A percentile compares a stretch with the other conserved stretches of the same genome.
Evolutionary conservation across 1,284 basidiomycete genomes (phyloP).

Genomic region (Microbotryomycetes sp.): DNA sequence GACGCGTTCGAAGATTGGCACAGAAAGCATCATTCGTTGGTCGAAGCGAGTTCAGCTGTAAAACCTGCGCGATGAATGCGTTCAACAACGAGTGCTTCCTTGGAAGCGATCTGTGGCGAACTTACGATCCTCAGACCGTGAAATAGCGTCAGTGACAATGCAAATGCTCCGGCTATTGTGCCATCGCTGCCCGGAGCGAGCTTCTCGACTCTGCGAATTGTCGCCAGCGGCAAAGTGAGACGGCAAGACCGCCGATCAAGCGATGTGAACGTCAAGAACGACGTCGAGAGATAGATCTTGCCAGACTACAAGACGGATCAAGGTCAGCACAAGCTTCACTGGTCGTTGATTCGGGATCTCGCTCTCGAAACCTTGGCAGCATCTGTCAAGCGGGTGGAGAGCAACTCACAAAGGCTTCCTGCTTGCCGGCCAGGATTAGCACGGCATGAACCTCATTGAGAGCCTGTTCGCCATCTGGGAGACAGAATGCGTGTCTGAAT

Average conservation of each 20-base stretch:
- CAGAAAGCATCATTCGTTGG: constrained; percentile 95
- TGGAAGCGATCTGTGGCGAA: background rate
- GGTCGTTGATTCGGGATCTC: background rate
- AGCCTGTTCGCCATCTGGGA: constrained; percentile 33
- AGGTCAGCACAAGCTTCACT: background rate
- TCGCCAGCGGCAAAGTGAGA: constrained; percentile 86
- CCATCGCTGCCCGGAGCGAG: constrained; percentile 32
- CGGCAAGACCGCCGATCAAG: constrained; percentile 86
- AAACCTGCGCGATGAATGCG: constrained; percentile 54
- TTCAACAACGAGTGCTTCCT: background rate
- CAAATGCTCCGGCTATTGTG: constrained; percentile 77
- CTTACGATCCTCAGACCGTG: constrained; percentile 22
- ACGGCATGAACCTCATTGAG: constrained; percentile 74
- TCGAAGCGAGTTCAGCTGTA: constrained; percentile 91
- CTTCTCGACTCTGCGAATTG: constrained; percentile 89
- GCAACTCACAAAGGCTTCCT: constrained; percentile 82
- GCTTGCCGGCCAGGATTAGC: constrained; percentile 71
- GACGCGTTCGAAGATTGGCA: constrained; percentile 73
- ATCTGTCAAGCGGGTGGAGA: background rate
- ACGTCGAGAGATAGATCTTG: constrained; percentile 78
- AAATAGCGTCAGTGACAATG: constrained; percentile 79
- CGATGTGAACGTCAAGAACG: constrained; percentile 86
- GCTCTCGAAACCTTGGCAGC: background rate
- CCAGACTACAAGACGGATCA: constrained; percentile 59
- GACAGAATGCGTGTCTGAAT: constrained; percentile 35